A percentile compares a stretch with the other conserved stretches of the same genome.
These are phyloP conservation scores for Metschnikowia lochheadii DNA, from an alignment of 805 yeast species.

Conservation along the genomic window DNA sequence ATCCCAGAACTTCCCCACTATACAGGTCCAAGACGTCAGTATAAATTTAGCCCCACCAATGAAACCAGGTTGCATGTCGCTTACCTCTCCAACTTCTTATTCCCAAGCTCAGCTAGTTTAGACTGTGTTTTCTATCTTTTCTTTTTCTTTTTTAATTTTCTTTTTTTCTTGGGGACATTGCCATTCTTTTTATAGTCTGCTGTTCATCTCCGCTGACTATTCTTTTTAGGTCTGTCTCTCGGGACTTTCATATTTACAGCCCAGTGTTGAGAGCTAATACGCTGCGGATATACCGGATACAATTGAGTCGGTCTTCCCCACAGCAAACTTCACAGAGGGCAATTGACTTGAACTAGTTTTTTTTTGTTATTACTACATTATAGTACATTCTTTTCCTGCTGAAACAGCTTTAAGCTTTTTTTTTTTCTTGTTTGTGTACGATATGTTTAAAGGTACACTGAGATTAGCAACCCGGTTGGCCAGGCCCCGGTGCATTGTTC, in stretches of 20 bases:
- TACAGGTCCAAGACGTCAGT: neutral
- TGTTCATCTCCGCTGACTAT: neutral
- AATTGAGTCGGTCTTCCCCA: no score
- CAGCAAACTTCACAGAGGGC: no score
- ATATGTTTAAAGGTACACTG: neutral
- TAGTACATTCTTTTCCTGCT: no score
- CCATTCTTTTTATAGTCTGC: neutral
- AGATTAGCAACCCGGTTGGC: neutral
- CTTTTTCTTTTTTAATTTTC: neutral
- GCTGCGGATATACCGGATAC: no score
- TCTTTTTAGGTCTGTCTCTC: no score
- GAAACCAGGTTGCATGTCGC: neutral
- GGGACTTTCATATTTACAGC: no score
- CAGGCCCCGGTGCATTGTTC: neutral
- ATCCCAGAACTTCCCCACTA: neutral
- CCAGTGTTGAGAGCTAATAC: neutral
- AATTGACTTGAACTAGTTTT: no score
- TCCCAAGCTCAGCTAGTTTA: no score
- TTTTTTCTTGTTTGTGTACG: no score
- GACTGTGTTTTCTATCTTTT: no score
- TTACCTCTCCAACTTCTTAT: neutral
- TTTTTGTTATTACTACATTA: no score
- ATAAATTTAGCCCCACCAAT: neutral
- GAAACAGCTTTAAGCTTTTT: no score
- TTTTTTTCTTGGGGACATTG: neutral